Evolutionary conservation across 257 asterid genomes (phyloP), one percentile per base, ranked within the genome.

Genomic region (Capsicum chinense): DNA sequence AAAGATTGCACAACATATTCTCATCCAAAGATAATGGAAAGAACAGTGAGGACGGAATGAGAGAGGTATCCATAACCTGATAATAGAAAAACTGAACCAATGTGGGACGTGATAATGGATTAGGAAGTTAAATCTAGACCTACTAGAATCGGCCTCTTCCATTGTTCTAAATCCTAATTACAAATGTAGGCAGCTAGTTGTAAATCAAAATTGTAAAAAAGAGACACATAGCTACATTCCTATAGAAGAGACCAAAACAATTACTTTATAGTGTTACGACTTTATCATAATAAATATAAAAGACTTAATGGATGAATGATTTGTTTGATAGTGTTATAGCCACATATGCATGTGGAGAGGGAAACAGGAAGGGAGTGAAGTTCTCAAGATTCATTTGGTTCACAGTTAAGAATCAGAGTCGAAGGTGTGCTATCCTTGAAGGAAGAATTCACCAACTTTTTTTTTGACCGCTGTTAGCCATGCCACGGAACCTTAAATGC

Each of bases 231-330:
- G 9, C 48, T 33, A 12, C 14, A 13, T 33, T 13, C n/a, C 16
- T 35, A 66, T 26, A 13, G n/a, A 66, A 13, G 33, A 19, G 69
- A 63, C 42, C 69, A 63, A 21, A 21, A 63, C 69, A 21, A 63
- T 63, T 66, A 66, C 73, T 35, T 66, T 66, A 66, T 66, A n/a
- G 73, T 66, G 73, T 35, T 35, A 66, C 2, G 17, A 35, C 71
- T 33, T 62, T 19, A 2, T 63, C 42, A 66, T 66, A 66, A 35
- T 14, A 26, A 66, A 66, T 9, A 66, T 66, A 66, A 35, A 66
- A 33, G 9, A 66, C 42, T 2, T 42, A 4, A 42, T 42, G 79
- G 15, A 42, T 69, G 26, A 69, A 14, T 69, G 3, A 6, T 15
- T 42, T 69, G 5, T 6, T 69, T 69, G 56, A 69, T 42, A 39